Percentiles rank a stretch among this genome's conserved stretches.
Conservation (phyloP, 768 basidiomycete species). For the Mycena vitilis region DNA sequence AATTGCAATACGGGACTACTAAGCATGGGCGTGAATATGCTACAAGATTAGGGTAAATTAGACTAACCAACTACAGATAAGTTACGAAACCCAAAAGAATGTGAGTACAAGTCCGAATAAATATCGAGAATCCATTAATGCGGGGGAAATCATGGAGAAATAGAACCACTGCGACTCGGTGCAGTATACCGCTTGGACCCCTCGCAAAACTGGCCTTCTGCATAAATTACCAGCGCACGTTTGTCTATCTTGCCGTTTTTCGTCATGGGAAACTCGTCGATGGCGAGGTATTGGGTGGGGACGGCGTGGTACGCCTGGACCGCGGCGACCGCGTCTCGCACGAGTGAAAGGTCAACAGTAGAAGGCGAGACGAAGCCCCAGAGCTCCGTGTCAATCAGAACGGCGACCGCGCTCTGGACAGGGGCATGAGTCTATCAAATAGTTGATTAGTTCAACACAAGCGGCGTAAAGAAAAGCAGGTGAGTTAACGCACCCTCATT, state of each 20-base stretch:
- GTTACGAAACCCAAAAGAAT: too few species aligned
- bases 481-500: conserved; percentile 46
- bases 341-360: conserved; percentile 44
- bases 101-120: too few species aligned
- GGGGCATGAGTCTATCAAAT: conserved; percentile 43
- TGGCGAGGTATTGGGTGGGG: conserved; percentile 52
- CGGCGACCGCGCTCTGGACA: conserved; percentile 51
- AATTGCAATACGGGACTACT: too few species aligned
- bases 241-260: conserved; percentile 57
- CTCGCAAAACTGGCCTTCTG: conserved; percentile 33
- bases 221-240: conserved; percentile 41
- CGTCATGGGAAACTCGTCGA: conserved; percentile 54
- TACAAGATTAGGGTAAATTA: too few species aligned
- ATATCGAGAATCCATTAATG: too few species aligned
- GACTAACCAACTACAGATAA: too few species aligned
- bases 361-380: conserved; percentile 61
- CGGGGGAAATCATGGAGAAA: conserved; percentile 33
- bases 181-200: conserved; percentile 29
- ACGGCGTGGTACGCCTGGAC: conserved; percentile 63
- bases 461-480: neutral
- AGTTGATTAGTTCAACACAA: neutral
- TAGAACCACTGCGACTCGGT: conserved; percentile 31
- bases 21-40: too few species aligned
- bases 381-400: conserved; percentile 55
- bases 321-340: conserved; percentile 50